Evolutionary conservation across 73 alveolate species (phyloP).

Genomic region (Urostyla sp.): DNA sequence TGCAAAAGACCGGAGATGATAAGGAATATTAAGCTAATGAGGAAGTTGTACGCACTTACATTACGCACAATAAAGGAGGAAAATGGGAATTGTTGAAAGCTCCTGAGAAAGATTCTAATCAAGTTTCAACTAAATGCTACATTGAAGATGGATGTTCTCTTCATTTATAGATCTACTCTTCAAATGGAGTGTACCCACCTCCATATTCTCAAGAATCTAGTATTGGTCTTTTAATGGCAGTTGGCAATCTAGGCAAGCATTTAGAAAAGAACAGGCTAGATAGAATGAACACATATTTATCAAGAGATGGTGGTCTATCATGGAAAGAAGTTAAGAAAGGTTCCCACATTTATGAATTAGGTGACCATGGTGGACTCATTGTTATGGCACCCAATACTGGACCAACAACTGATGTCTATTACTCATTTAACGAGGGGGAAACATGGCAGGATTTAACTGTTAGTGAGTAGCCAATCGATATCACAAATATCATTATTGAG

Average conservation of each 20-base stretch:
- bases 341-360: constrained; percentile 89
- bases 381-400: constrained; percentile 88
- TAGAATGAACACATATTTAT: constrained; percentile 79
- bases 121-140: constrained; percentile 68
- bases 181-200: constrained; percentile 76
- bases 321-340: constrained; percentile 94
- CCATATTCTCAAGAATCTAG: constrained; percentile 85
- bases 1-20: constrained; percentile 46
- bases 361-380: constrained; percentile 96
- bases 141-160: constrained; percentile 85
- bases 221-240: constrained; percentile 88
- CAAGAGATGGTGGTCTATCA: constrained; percentile 94
- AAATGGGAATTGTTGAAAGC: constrained; percentile 85
- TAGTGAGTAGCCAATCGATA: constrained; percentile 71
- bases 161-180: constrained; percentile 88
- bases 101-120: constrained; percentile 78
- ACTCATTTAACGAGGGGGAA: constrained; percentile 90
- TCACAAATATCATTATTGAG: constrained; percentile 91
- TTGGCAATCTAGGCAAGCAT: constrained; percentile 90
- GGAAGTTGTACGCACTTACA: constrained; percentile 76
- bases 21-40: constrained; percentile 59
- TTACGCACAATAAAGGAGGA: constrained; percentile 93
- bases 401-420: constrained; percentile 76
- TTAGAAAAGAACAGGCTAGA: constrained; percentile 64
- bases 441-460: constrained; percentile 77